These are phyloP conservation scores for Kwoniella sp. DNA, from an alignment of 768 basidiomycete species.

Conservation along the genomic window DNA sequence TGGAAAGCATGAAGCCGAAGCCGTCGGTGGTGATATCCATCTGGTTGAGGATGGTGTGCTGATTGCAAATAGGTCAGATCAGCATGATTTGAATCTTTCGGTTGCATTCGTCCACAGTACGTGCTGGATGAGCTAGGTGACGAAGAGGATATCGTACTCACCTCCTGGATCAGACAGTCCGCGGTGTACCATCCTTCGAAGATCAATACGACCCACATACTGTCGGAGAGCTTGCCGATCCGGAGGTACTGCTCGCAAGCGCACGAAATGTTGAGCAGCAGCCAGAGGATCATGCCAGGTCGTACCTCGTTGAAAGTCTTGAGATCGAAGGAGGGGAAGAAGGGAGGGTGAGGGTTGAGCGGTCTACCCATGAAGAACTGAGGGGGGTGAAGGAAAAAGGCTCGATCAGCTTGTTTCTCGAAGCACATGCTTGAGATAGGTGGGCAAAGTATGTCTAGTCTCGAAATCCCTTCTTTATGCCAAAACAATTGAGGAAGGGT, in stretches of 20 bases:
- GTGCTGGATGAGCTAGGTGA: no score
- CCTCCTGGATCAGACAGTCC: conserved; percentile 90
- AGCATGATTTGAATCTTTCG: no score
- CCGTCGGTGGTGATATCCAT: conserved; percentile 99
- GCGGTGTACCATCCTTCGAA: conserved; percentile 87
- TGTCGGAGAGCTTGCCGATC: conserved; percentile 78
- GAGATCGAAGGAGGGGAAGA: conserved; percentile 65
- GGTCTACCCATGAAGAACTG: conserved; percentile 60
- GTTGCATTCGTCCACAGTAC: no score
- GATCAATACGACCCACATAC: conserved; percentile 81
- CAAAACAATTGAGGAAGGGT: background rate
- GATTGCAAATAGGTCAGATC: background rate
- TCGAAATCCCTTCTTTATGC: no score
- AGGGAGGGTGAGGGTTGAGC: conserved; percentile 69
- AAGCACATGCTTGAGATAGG: background rate
- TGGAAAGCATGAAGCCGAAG: conserved; percentile 96
- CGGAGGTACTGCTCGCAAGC: conserved; percentile 85
- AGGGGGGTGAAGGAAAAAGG: background rate
- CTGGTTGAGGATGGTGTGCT: conserved; percentile 86
- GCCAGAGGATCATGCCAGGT: conserved; percentile 90
- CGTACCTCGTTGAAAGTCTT: conserved; percentile 82
- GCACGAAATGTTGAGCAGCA: conserved; percentile 85
- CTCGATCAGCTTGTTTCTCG: background rate
- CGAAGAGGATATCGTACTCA: conserved; percentile 49
- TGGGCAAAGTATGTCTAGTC: no score